Evolutionary conservation across 768 basidiomycete genomes (phyloP), one percentile per base, ranked within the genome.

Genomic region (Glaciozyma martinii): DNA sequence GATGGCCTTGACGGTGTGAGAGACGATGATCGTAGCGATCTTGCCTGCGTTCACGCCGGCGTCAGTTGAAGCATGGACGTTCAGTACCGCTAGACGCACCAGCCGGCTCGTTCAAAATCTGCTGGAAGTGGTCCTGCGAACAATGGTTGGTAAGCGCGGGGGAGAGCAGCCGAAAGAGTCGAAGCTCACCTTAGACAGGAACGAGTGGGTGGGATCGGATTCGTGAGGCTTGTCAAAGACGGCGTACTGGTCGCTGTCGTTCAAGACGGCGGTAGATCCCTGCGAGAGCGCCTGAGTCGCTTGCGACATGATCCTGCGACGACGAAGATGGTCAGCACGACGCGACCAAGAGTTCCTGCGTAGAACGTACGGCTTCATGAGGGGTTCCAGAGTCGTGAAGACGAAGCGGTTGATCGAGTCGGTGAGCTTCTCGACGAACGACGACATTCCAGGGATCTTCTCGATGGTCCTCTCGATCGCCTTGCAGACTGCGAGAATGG

Each of bases 371-470:
- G 43, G 89, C 76, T 86, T 90, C 67, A 94, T 74, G 80, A 86
- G 86, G 0, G 89, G 88, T 84, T 88, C 90, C 43, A 94, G 77
- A 3, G 89, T 89, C 1, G 86, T 88, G 73, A 88, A 87, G 5
- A 90, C 85, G 72, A 90, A 90, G 4, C 88, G 88, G 82, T 73
- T 65, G 66, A 78, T 85, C 5, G 82, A 82, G 68, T 90, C 87
- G 72, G 80, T 82, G 53, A 93, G 76, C 76, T 89, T 92, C 67
- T 92, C 88, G 56, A 90, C 82, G 62, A 92, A 74, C 0, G 83
- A 74, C 0, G 80, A 79, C 13, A 93, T 78, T 1, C 91, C 90
- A 0, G 91, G 91, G 57, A 92, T 90, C 76, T 84, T 87, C 77
- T 93, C 85, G 59, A 89, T 88, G 0, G 83, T 87, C 64, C 80